phyloP scores from a whole-genome alignment of 768 basidiomycete species.

The Tulasnella sp. region DNA sequence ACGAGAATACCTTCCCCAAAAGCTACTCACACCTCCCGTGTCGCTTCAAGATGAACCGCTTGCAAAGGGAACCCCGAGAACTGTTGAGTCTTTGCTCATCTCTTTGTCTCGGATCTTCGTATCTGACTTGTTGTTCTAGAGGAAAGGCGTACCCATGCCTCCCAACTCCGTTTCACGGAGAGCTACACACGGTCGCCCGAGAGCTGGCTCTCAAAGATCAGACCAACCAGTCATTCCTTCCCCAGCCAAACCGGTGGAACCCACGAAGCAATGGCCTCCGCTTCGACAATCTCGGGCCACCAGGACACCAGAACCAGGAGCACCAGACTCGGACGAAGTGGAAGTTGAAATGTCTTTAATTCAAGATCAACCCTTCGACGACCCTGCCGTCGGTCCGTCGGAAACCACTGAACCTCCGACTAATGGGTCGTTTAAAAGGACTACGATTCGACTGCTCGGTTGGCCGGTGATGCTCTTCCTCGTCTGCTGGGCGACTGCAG shows the following conservation, averaged over 20 bases:
- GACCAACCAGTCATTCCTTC: background rate
- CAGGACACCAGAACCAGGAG: background rate
- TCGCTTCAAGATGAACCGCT: background rate
- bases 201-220: background rate
- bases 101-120: background rate
- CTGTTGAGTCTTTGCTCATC: background rate
- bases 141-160: background rate
- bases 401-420: background rate
- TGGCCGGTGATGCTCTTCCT: background rate
- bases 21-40: background rate
- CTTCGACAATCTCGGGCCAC: background rate
- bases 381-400: background rate
- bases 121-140: background rate
- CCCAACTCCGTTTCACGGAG: background rate
- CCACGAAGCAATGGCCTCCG: background rate
- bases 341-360: background rate
- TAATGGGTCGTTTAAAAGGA: background rate
- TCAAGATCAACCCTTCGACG: background rate
- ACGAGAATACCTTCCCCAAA: background rate
- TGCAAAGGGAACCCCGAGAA: background rate
- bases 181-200: background rate
- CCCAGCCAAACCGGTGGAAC: background rate
- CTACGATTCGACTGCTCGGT: background rate
- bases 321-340: background rate
- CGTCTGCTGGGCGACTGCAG: background rate